Percentiles rank a stretch among this genome's conserved stretches.
Evolutionary conservation across 2,329 filamentous ascomycete genomes (phyloP).

Genomic region (Ascochyta koolunga): DNA sequence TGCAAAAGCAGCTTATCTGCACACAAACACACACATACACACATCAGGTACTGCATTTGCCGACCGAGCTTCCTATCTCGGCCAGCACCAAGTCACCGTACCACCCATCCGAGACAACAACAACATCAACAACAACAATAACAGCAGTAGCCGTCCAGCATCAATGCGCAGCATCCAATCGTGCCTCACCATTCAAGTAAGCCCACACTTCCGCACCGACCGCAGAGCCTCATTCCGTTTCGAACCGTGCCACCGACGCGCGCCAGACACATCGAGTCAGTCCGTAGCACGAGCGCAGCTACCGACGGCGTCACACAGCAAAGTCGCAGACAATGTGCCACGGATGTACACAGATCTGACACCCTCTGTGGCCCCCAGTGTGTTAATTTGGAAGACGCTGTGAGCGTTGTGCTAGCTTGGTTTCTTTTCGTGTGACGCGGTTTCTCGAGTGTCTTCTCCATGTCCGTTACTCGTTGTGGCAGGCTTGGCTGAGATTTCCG

Average conservation of each 20-base stretch:
- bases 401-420: background rate
- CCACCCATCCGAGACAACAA: conserved; percentile 6
- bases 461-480: background rate
- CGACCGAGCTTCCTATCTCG: conserved; percentile 6
- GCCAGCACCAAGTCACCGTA: conserved; percentile 12
- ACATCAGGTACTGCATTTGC: conserved; percentile 3
- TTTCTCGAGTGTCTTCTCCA: background rate
- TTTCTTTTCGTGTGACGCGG: background rate
- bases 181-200: background rate
- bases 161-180: background rate
- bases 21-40: background rate
- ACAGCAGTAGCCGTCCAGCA: too few relatives aligned
- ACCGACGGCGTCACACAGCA: background rate
- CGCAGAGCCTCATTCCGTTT: conserved; percentile 10
- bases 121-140: too few relatives aligned
- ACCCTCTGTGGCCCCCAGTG: background rate
- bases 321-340: background rate
- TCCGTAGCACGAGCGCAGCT: conserved; percentile 9
- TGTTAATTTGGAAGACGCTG: conserved; percentile 4
- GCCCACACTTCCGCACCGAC: background rate
- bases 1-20: background rate
- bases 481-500: background rate
- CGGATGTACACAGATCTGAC: conserved; percentile 7
- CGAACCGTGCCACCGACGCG: background rate
- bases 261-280: background rate